These are phyloP conservation scores for Metarhizium humberi DNA, from an alignment of 2,329 filamentous ascomycete genomes.

Conservation along the genomic window DNA sequence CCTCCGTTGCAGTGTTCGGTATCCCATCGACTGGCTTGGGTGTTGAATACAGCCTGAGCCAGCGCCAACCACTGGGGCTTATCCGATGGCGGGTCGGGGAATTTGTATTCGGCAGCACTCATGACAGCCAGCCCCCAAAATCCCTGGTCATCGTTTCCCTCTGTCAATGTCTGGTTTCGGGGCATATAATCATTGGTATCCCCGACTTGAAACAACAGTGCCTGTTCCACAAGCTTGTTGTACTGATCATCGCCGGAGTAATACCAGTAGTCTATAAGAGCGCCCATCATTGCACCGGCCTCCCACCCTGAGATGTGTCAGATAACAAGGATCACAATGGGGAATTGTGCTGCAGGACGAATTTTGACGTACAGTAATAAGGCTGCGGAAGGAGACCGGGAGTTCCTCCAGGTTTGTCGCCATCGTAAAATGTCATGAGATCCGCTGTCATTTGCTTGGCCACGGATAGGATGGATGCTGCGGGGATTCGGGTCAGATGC, in stretches of 20 bases:
- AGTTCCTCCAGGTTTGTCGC: constrained; percentile 38
- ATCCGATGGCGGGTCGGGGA: constrained; percentile 45
- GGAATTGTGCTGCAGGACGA: not conserved
- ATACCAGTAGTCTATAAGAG: constrained; percentile 76
- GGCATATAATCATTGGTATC: constrained; percentile 70
- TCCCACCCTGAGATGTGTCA: constrained; percentile 49
- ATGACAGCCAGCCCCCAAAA: constrained; percentile 67
- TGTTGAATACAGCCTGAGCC: constrained; percentile 74
- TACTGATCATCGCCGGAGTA: constrained; percentile 67
- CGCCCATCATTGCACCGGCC: constrained; percentile 60
- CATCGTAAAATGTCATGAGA: constrained; percentile 33
- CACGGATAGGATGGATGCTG: constrained; percentile 41
- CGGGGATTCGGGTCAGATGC: not conserved
- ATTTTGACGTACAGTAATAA: constrained; percentile 40
- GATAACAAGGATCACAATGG: not conserved
- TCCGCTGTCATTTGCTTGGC: constrained; percentile 43
- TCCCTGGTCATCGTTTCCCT: constrained; percentile 68
- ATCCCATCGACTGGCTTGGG: constrained; percentile 67
- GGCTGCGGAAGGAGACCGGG: constrained; percentile 43
- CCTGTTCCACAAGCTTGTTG: constrained; percentile 58
- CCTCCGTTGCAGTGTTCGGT: constrained; percentile 60
- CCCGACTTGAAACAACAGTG: constrained; percentile 66
- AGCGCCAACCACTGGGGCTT: constrained; percentile 61
- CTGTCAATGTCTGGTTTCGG: constrained; percentile 55
- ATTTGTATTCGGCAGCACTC: constrained; percentile 61